A percentile compares a stretch with the other conserved stretches of the same genome.
These are phyloP conservation scores for Amanita pseudoporphyria DNA, from an alignment of 768 basidiomycete genomes.

Conservation along the genomic window DNA sequence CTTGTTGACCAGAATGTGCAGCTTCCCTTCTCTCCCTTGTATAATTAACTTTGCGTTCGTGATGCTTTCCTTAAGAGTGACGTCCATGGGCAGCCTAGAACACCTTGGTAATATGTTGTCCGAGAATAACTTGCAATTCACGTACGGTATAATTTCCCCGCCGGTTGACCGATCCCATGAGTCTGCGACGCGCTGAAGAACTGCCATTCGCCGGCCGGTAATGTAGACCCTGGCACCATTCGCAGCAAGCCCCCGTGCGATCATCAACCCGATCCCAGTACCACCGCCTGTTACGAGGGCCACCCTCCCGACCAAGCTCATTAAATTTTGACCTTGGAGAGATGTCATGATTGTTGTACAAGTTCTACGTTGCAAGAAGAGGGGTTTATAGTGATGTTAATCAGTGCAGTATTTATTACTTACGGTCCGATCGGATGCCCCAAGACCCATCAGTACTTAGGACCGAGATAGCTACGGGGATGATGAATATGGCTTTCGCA, in stretches of 20 bases:
- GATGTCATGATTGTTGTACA: not conserved
- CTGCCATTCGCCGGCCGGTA: conserved; percentile 56
- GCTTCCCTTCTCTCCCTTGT: conserved; percentile 50
- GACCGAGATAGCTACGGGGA: not conserved
- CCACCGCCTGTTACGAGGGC: conserved; percentile 47
- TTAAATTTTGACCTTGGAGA: conserved; percentile 24
- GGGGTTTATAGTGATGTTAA: too few species aligned
- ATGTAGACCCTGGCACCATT: conserved; percentile 80
- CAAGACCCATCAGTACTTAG: not conserved
- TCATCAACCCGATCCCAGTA: conserved; percentile 52
- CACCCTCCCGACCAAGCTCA: conserved; percentile 48
- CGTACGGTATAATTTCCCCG: conserved; percentile 48
- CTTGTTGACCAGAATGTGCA: conserved; percentile 83
- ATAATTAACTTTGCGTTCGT: conserved; percentile 40
- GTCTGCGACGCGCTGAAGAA: conserved; percentile 47
- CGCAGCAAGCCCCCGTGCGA: conserved; percentile 61
- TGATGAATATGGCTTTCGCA: not conserved
- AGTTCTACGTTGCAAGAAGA: not conserved
- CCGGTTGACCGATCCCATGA: conserved; percentile 39
- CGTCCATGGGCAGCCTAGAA: conserved; percentile 50
- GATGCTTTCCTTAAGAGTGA: conserved; percentile 63
- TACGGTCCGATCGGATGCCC: not conserved
- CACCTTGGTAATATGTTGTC: not conserved
- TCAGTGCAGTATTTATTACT: not conserved
- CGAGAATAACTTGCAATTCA: conserved; percentile 9